Evolutionary conservation across 495 filamentous ascomycete genomes (phyloP).

Genomic region (Darksidea phi): DNA sequence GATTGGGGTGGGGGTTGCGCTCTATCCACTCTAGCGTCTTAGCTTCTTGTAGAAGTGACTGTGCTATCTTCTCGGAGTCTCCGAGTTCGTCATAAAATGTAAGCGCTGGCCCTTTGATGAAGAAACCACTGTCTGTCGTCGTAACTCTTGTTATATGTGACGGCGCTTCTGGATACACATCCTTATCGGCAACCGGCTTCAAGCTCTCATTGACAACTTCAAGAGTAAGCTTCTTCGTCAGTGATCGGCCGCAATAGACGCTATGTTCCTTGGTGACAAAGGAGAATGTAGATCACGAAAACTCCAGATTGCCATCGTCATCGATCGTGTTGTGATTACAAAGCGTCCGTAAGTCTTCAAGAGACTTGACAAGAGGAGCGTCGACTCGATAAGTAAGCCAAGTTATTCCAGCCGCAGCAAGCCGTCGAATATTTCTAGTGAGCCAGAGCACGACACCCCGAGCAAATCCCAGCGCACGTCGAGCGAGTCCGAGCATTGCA

Average conservation of each 20-base stretch:
- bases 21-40: constrained; percentile 19
- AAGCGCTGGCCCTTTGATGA: constrained; percentile 8
- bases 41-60: constrained; percentile 20
- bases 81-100: not conserved
- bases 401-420: not conserved
- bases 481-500: not conserved
- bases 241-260: constrained; percentile 1
- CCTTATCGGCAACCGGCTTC: constrained; percentile 4
- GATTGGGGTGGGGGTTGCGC: constrained; percentile 16
- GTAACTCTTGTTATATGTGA: constrained; percentile 2
- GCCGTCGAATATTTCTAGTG: not conserved
- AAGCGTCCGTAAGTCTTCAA: not conserved
- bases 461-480: not conserved
- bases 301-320: constrained; percentile 7
- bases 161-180: constrained; percentile 3
- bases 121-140: constrained; percentile 2
- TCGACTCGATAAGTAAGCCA: not conserved
- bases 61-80: not conserved
- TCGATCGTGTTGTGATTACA: not conserved
- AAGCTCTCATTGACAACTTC: not conserved
- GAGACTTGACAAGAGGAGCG: not conserved
- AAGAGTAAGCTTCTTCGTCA: not conserved
- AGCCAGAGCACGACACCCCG: not conserved
- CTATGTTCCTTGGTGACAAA: constrained; percentile 3
- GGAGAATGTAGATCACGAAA: not conserved